phyloP scores from a whole-genome alignment of 176 grass and related monocot genomes.

The Chloris gayana region DNA sequence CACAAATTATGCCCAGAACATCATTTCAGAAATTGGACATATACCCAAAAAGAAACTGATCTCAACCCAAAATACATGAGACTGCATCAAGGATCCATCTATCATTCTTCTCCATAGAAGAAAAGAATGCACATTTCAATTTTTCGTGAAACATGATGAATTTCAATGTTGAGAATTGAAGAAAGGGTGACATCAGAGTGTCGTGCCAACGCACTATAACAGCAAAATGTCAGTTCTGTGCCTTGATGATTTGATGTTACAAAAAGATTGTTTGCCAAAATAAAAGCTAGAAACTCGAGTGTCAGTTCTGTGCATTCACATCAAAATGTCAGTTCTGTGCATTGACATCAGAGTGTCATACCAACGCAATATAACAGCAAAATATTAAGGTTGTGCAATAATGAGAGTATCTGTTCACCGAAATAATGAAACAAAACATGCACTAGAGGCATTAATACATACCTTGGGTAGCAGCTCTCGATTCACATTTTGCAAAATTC shows the following conservation, averaged over 20 bases:
- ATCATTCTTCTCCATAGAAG: conserved; percentile 5
- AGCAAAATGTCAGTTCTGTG: not conserved
- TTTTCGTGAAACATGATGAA: not conserved
- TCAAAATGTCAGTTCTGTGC: too few relatives aligned
- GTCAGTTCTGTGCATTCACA: too few relatives aligned
- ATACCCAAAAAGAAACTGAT: not conserved
- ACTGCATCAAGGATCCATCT: conserved; percentile 6
- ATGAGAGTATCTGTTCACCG: not conserved
- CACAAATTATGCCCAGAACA: conserved; percentile 12
- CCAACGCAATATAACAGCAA: too few relatives aligned
- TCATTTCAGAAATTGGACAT: not conserved
- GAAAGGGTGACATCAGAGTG: not conserved
- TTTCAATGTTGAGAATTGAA: not conserved
- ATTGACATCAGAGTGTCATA: too few relatives aligned
- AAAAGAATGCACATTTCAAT: not conserved
- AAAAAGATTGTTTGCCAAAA: not conserved
- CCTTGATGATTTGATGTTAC: not conserved
- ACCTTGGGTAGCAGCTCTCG: conserved; percentile 95
- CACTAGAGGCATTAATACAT: conserved; percentile 26
- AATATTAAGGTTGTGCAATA: conserved; percentile 8
- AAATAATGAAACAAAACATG: conserved; percentile 15
- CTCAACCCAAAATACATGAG: not conserved
- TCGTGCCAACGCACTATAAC: not conserved
- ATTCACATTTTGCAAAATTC: conserved; percentile 99
- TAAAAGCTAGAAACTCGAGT: not conserved